These are phyloP conservation scores for Calonectria hawksworthii DNA, from an alignment of 2,329 filamentous ascomycete genomes.

Conservation along the genomic window DNA sequence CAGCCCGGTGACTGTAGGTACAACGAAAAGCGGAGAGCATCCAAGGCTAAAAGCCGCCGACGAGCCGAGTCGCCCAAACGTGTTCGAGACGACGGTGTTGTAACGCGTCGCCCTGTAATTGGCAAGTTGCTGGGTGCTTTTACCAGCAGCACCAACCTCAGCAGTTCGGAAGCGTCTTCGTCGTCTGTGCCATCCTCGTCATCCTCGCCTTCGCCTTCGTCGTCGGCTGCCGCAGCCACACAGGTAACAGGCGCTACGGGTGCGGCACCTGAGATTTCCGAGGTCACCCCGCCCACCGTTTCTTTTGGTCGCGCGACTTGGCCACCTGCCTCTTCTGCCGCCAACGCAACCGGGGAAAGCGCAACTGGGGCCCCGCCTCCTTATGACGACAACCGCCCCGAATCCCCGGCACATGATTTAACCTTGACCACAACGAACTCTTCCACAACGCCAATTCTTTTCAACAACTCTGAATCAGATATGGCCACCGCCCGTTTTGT, in stretches of 20 bases:
- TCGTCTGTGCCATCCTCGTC: constrained; percentile 8
- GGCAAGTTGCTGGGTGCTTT: constrained; percentile 30
- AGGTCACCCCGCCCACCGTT: constrained; percentile 18
- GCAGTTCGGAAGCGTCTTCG: background rate
- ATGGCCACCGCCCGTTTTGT: constrained; percentile 42
- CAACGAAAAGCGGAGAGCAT: constrained; percentile 29
- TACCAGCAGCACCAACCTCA: constrained; percentile 7
- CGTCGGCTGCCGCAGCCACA: background rate
- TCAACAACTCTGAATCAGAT: constrained; percentile 36
- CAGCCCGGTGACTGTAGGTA: constrained; percentile 32
- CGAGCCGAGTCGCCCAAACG: constrained; percentile 27
- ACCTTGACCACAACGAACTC: constrained; percentile 36
- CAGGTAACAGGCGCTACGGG: background rate
- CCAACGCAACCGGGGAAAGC: constrained; percentile 36
- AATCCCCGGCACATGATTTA: constrained; percentile 44
- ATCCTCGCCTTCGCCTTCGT: background rate
- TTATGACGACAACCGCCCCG: constrained; percentile 49
- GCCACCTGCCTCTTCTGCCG: constrained; percentile 38
- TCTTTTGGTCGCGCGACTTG: constrained; percentile 24
- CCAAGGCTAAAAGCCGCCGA: constrained; percentile 51
- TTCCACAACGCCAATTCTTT: constrained; percentile 34
- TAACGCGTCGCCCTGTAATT: constrained; percentile 26
- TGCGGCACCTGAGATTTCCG: constrained; percentile 20
- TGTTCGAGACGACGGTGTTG: constrained; percentile 11
- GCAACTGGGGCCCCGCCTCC: constrained; percentile 44